Base-by-base conservation (phyloP, 2,329 filamentous ascomycete species). In the Aspergillus aculeatinus region DNA sequence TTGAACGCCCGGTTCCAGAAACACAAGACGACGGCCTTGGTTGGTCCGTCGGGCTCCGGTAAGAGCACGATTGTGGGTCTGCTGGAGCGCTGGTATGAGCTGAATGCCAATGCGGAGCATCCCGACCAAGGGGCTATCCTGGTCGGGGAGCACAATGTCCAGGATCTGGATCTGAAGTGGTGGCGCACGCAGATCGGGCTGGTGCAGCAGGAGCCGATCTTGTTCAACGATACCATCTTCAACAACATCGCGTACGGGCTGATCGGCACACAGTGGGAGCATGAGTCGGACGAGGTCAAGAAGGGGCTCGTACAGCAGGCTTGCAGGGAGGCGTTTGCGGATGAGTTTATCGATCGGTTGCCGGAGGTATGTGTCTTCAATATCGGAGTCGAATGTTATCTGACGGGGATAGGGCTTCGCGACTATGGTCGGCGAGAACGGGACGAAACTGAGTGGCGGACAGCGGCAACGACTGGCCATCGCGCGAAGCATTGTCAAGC, bases 391-490 rank as follows among this genome's bases (percentile, higher is more conserved):
- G 12, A 12, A 6, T 1, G 33, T 5, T 9, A 29, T 27, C 16
- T 56, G 4, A 51, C 14, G 2, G 51, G 19, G 42, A 4, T 42
- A 90, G 78, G 85, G 86, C 1, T 93, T 93, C 69, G 82, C 89
- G 4, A 92, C 91, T 0, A 76, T 84, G 9, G 90, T 95, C 1
- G 91, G 91, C 1, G 90, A 94, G 69, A 84, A 84, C 29, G 91
- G 91, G 4, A 88, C 89, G 51, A 91, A 90, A 70, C 79, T 96
- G 1, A 92, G 89, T 11, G 89, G 91, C n/a, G 92, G 92, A 0
- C 91, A 96, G 72, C 85, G 90, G n/a, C 91, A 96, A 72, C 85
- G 92, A 5, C 83, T 96, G 25, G 88, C 90, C 2, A 92, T 92
- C 62, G 89, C 89, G 0, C 81, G 89, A 7, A 87, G 87, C 11